Conservation (phyloP, 1,284 basidiomycete genomes). For the Sanghuangporus baumii region DNA sequence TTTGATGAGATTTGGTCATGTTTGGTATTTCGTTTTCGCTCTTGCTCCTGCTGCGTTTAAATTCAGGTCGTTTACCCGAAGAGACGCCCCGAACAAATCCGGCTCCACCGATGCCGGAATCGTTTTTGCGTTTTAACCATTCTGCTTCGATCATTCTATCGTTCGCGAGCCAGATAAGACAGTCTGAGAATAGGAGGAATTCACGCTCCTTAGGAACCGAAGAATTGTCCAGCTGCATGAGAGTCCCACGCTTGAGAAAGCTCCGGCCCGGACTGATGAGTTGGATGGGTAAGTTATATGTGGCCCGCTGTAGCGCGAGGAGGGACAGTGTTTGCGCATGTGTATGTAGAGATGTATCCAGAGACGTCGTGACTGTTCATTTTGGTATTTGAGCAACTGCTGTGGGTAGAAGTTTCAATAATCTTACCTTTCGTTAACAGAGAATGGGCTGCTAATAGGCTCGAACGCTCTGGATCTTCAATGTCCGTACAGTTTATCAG, state of each 20-base stretch:
- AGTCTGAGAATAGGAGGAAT: constrained; percentile 79
- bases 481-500: constrained; percentile 59
- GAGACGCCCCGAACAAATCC: constrained; percentile 13
- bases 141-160: constrained; percentile 26
- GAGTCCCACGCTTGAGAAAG: constrained; percentile 61
- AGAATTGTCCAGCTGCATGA: constrained; percentile 51
- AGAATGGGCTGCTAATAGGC: constrained; percentile 51
- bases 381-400: background rate
- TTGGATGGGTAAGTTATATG: constrained; percentile 67
- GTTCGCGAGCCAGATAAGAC: constrained; percentile 66
- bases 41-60: constrained; percentile 48
- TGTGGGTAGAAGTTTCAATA: background rate
- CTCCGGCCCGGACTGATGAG: constrained; percentile 76
- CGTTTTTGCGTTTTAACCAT: constrained; percentile 20
- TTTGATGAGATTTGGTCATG: constrained; percentile 22
- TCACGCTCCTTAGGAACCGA: constrained; percentile 52
- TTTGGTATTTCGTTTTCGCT: constrained; percentile 52
- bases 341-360: constrained; percentile 72
- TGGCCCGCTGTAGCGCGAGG: constrained; percentile 71
- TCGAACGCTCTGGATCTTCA: constrained; percentile 58
- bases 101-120: constrained; percentile 6
- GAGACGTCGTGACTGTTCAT: constrained; percentile 60
- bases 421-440: constrained; percentile 69
- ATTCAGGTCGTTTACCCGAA: constrained; percentile 27
- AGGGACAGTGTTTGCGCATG: constrained; percentile 71